These are phyloP conservation scores for Mycena sanguinolenta DNA, from an alignment of 768 basidiomycete genomes.

Conservation along the genomic window DNA sequence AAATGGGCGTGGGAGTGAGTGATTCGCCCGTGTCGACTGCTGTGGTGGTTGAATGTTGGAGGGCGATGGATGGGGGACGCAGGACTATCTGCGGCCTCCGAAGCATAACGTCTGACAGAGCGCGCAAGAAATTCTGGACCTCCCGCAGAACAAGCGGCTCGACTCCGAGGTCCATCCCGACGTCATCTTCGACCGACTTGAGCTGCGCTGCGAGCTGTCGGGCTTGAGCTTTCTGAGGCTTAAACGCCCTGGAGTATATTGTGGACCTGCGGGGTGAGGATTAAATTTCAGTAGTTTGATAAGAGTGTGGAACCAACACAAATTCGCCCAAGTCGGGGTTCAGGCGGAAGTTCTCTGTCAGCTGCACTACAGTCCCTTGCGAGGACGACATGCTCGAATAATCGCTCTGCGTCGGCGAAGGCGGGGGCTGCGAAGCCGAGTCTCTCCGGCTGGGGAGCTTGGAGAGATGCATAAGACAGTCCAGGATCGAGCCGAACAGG, in stretches of 20 bases:
- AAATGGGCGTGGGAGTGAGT: slow-evolving; percentile 52
- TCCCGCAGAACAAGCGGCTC: slow-evolving; percentile 40
- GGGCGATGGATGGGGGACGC: slow-evolving; percentile 39
- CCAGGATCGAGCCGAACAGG: slow-evolving; percentile 64
- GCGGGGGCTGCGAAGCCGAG: slow-evolving; percentile 16
- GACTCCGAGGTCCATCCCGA: slow-evolving; percentile 39
- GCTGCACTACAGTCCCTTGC: slow-evolving; percentile 58
- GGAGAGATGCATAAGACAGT: slow-evolving; percentile 55
- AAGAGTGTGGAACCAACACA: slow-evolving; percentile 38
- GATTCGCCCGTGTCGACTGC: slow-evolving; percentile 34
- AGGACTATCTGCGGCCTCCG: slow-evolving; percentile 54
- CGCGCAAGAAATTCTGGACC: slow-evolving; percentile 54
- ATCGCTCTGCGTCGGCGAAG: slow-evolving; percentile 36
- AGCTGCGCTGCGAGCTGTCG: slow-evolving; percentile 54
- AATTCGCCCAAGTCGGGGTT: slow-evolving; percentile 69
- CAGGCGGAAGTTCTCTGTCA: slow-evolving; percentile 66
- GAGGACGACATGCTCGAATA: slow-evolving; percentile 40
- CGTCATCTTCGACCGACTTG: slow-evolving; percentile 42
- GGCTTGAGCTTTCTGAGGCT: slow-evolving; percentile 61
- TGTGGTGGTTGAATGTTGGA: slow-evolving; percentile 17
- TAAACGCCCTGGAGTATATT: slow-evolving; percentile 63
- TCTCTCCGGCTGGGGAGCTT: slow-evolving; percentile 29
- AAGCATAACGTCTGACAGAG: slow-evolving; percentile 60
- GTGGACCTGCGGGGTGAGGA: slow-evolving; percentile 44
- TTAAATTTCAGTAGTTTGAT: too few relatives aligned